phyloP scores from a whole-genome alignment of 805 yeast species.

The Metschnikowia sp. region DNA sequence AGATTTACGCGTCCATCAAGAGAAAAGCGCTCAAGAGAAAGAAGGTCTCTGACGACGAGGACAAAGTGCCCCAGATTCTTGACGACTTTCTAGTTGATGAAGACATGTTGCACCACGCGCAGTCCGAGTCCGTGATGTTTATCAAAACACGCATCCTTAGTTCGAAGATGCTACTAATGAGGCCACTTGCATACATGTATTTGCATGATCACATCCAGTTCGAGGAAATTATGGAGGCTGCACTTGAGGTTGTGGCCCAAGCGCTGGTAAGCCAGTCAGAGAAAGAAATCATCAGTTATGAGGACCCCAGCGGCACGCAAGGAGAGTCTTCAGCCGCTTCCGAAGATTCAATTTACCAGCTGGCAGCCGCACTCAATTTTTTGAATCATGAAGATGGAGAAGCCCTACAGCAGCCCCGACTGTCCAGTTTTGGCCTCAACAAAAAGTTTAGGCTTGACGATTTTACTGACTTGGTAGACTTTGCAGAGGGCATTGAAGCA shows the following conservation, averaged over 20 bases:
- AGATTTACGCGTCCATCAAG: slow-evolving; percentile 27
- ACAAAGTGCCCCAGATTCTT: slow-evolving; percentile 22
- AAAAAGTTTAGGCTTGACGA: slow-evolving; percentile 30
- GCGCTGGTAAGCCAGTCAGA: neutral
- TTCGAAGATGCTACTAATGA: slow-evolving; percentile 30
- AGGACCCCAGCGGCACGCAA: neutral
- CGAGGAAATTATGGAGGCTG: slow-evolving; percentile 27
- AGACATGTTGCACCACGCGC: slow-evolving; percentile 30
- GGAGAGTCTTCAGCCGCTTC: neutral
- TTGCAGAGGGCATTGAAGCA: slow-evolving; percentile 13
- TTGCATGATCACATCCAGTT: slow-evolving; percentile 28
- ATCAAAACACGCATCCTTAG: slow-evolving; percentile 35
- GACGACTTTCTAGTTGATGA: slow-evolving; percentile 35
- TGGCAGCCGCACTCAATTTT: slow-evolving; percentile 7
- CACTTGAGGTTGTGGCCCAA: slow-evolving; percentile 10
- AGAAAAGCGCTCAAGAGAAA: slow-evolving; percentile 19
- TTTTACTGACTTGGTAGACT: slow-evolving; percentile 25
- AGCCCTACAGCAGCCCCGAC: neutral
- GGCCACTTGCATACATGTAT: slow-evolving; percentile 34
- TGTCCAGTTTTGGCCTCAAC: neutral
- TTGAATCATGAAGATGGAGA: neutral
- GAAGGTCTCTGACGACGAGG: slow-evolving; percentile 4
- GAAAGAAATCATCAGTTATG: neutral
- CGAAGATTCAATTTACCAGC: slow-evolving; percentile 2
- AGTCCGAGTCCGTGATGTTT: slow-evolving; percentile 36